Base-by-base conservation (phyloP, 768 basidiomycete species). In the Inosperma sp. region DNA sequence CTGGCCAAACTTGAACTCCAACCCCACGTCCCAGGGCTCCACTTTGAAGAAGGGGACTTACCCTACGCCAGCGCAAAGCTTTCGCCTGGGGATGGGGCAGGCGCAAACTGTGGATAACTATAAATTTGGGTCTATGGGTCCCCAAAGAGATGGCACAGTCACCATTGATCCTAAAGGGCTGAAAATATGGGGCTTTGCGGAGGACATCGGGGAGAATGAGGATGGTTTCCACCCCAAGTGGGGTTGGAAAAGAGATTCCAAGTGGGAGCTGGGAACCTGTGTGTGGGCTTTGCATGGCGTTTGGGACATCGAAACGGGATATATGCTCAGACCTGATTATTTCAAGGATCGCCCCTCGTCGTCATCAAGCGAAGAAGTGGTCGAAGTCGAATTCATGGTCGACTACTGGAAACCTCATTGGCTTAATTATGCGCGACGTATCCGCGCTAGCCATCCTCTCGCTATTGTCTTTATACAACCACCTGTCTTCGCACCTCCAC, bases 381-480 rank as follows among this genome's bases (percentile, higher is more conserved):
- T 25, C 5, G 16, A 74, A 25, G 81, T 84, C 35, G 77, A 83
- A 35, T 95, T 91, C 62, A 78, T 89, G 45, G 60, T 71, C 3
- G 86, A 93, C 58, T 94, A 86, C 63, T 93, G 92, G 84, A 75
- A 77, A 29, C 79, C 86, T 1, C 88, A 91, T 61, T 83, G 80
- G 68, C 64, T 72, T 21, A 67, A 65, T 7, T 93, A 79, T 55
- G 68, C 79, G 1, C 55, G 61, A 2, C 74, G 82, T 13, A 81
- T 93, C 33, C 79, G 91, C 1, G 43, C 66, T 4, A 64, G 80
- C 5, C 93, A 97, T 61, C 86, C 87, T 1, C 81, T 86, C 46
- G 83, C 88, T 7, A 93, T 97, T 56, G 72, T 84, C n/a, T 95
- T 98, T 62, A 73, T 95, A 39, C 90, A 94, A 53, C 88, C 92